Percentiles rank a stretch among this genome's conserved stretches.
Evolutionary conservation across 768 basidiomycete genomes (phyloP).

Genomic region (Boletus patriciae): DNA sequence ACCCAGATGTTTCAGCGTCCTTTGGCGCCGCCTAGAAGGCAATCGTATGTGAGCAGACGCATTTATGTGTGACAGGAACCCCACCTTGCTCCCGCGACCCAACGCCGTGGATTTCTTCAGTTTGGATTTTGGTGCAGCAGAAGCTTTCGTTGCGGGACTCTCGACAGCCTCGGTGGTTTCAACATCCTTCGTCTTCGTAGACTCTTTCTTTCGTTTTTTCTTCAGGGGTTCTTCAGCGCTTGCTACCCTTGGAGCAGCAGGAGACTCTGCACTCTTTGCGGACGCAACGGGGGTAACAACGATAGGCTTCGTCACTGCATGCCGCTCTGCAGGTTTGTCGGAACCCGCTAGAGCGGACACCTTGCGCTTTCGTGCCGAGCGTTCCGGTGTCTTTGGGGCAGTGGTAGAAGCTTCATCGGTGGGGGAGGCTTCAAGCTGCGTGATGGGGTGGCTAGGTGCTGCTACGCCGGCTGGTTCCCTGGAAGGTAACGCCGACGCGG

Average conservation of each 20-base stretch:
- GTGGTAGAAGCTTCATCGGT: background rate
- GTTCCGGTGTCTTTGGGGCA: background rate
- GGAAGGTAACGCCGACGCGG: background rate
- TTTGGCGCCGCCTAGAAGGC: constrained; percentile 9
- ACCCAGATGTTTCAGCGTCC: background rate
- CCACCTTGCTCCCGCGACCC: constrained; percentile 13
- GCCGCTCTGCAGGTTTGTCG: background rate
- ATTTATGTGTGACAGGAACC: background rate
- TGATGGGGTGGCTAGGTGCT: background rate
- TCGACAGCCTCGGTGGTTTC: background rate
- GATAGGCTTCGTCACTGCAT: constrained; percentile 7
- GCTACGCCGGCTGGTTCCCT: background rate
- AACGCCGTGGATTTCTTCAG: constrained; percentile 3
- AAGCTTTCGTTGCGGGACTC: constrained; percentile 10
- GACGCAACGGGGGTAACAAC: background rate
- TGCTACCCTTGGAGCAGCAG: background rate
- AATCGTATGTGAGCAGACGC: constrained; percentile 1
- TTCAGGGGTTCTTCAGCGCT: constrained; percentile 9
- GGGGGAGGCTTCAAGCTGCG: background rate
- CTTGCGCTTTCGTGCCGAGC: constrained; percentile 30
- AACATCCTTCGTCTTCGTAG: constrained; percentile 3
- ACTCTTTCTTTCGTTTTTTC: constrained; percentile 20
- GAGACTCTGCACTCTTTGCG: background rate
- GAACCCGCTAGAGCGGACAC: background rate
- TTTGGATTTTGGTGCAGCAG: background rate